These are phyloP conservation scores for Podila minutissima DNA, from an alignment of 192 early-diverging fungal species.

Conservation along the genomic window DNA sequence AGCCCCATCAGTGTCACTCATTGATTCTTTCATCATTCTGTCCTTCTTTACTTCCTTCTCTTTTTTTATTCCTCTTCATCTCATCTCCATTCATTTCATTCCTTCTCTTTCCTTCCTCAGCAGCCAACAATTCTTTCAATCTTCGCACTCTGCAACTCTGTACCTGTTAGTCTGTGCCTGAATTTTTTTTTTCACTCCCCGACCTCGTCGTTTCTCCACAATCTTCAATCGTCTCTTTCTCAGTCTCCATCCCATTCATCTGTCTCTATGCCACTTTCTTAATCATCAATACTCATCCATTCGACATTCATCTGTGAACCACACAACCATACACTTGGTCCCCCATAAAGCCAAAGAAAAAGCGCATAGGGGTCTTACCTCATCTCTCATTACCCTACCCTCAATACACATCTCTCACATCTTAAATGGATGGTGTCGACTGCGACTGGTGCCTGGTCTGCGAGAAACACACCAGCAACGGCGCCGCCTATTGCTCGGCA, in stretches of 20 bases:
- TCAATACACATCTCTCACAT: not conserved
- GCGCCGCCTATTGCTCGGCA: conserved; percentile 40
- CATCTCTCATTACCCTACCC: not conserved
- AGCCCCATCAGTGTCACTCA: no score
- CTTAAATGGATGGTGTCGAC: conserved; percentile 41
- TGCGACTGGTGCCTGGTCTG: conserved; percentile 55
- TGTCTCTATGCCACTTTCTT: no score
- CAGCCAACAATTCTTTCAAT: not conserved
- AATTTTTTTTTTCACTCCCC: not conserved
- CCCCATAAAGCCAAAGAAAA: no score
- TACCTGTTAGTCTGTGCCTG: no score
- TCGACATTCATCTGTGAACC: not conserved
- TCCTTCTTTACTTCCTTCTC: not conserved
- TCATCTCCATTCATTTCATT: not conserved
- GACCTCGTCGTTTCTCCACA: no score
- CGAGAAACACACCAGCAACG: conserved; percentile 42
- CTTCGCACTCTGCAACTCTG: no score
- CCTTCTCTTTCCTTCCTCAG: no score
- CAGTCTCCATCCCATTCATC: no score
- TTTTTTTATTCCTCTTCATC: not conserved
- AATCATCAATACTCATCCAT: no score
- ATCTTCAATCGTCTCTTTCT: no score
- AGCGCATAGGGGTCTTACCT: not conserved
- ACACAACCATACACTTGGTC: not conserved
- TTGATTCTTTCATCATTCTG: not conserved